Conservation (phyloP, 306 rosid genomes). For the Cyclanthera cordifolia region DNA sequence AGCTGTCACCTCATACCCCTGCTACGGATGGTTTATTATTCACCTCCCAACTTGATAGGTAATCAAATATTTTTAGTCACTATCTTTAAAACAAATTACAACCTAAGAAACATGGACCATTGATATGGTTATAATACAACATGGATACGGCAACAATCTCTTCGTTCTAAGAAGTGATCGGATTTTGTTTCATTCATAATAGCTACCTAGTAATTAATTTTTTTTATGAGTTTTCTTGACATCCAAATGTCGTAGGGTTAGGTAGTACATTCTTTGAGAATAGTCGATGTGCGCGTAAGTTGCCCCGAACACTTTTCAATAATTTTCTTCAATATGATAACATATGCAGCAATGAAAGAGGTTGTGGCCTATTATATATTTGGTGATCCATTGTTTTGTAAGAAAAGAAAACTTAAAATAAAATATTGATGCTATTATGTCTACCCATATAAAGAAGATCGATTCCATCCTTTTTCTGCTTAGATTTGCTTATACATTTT, state of each 20-base stretch:
- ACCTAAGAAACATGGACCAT: neutral
- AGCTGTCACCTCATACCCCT: constrained; percentile 41
- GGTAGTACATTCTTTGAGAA: no score
- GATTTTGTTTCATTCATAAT: no score
- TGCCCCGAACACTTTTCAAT: neutral
- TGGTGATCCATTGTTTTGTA: neutral
- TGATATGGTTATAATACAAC: neutral
- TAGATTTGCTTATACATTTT: neutral
- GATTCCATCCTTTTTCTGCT: neutral
- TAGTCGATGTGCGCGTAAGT: no score
- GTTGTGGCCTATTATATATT: no score
- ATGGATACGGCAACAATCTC: neutral
- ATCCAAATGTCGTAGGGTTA: no score
- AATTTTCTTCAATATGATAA: neutral
- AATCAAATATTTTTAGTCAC: constrained; percentile 6
- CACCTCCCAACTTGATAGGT: constrained; percentile 71
- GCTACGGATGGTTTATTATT: constrained; percentile 69
- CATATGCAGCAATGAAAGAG: no score
- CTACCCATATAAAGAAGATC: neutral
- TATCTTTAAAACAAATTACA: neutral
- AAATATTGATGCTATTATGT: neutral
- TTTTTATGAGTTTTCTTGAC: no score
- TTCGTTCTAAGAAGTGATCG: no score
- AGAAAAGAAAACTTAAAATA: neutral
- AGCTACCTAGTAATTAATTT: no score